Evolutionary conservation across 2,329 filamentous ascomycete genomes (phyloP), one percentile per base, ranked within the genome.

Genomic region (Cladophialophora immunda): DNA sequence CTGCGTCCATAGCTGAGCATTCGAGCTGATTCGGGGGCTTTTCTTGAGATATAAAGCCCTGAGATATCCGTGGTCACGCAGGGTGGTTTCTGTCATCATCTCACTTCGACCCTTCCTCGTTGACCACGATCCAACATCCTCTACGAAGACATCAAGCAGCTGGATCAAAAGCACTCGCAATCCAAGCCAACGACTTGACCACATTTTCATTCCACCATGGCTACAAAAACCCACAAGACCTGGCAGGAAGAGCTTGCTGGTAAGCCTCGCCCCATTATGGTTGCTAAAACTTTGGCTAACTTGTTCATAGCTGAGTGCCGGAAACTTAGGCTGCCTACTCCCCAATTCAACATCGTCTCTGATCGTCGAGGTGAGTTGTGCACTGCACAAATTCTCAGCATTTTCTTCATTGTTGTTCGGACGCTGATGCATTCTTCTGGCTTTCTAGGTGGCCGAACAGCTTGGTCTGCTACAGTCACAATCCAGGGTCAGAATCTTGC

Each of bases 391-490:
- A 62, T 65, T 38, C 53, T 7, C 19, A 8, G 11, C 22, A 19
- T 25, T 47, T n/a, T 6, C 5, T 9, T 52, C 41, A 2, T 11
- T 25, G 30, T 41, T 29, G 27, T 29, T 52, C 55, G 9, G 34
- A 47, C 25, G 25, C 50, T 57, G 47, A 22, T 50, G 13, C 50
- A 7, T 73, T 25, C 19, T 25, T 73, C 67, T 73, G 74, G 66
- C 72, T 70, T 68, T 71, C 63, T 73, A 95, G 93, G 93, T 73
- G 93, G 93, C 72, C 91, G 93, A 74, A 97, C 93, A 66, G 93
- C 93, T 65, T 97, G 93, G 93, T 94, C 92, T 65, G 91, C 90
- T 82, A 86, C 86, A 66, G 92, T 97, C 66, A 88, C 84, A n/a
- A 86, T 97, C 65, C 83, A 87, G 73, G 89, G 89, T 62, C 81